Base-by-base conservation (phyloP, 768 basidiomycete species). In the Pisolithus albus region DNA sequence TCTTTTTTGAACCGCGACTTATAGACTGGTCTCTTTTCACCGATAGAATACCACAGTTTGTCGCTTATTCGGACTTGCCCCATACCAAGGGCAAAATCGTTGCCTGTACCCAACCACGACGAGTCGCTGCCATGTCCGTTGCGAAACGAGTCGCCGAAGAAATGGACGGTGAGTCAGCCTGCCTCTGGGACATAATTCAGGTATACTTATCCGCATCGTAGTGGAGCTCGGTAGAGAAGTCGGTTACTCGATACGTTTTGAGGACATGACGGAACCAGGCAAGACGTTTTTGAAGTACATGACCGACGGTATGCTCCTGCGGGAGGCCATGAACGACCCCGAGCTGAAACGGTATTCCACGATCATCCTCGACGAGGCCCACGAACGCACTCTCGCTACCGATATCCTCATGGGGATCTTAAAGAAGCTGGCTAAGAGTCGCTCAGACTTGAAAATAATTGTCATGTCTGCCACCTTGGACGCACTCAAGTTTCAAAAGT, bases 221-320 rank as follows among this genome's bases (percentile, higher is more conserved):
- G 93, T 99, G 5, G 78, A 84, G 67, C 84, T 99, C 1, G 95
- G 95, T 30, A 85, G 89, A 61, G 86, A 97, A 56, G 95, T 98
- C 56, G 95, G 95, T 50, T 99, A 99, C 70, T 92, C 91, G 4
- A 97, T 97, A 62, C 91, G 95, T 66, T 99, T 98, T 67, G 95
- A 99, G 69, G 96, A 98, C 66, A 69, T 67, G 66, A 67, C 66
- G 11, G 67, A 67, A 87, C 92, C 89, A 88, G 95, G 40, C 80
- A 90, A 59, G 74, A 98, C 96, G 0, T 96, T 99, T 70, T 76
- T 99, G 56, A 97, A 96, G 67, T 98, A 99, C 74, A 96, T 98
- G 94, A 99, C 96, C 15, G 96, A 99, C 60, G 96, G 95, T 80
- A 96, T 97, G 93, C 83, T 92, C 50, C 81, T 95, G n/a, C 84